Evolutionary conservation across 306 rosid species (phyloP), one percentile per base, ranked within the genome.

Genomic region (Prunus padus): DNA sequence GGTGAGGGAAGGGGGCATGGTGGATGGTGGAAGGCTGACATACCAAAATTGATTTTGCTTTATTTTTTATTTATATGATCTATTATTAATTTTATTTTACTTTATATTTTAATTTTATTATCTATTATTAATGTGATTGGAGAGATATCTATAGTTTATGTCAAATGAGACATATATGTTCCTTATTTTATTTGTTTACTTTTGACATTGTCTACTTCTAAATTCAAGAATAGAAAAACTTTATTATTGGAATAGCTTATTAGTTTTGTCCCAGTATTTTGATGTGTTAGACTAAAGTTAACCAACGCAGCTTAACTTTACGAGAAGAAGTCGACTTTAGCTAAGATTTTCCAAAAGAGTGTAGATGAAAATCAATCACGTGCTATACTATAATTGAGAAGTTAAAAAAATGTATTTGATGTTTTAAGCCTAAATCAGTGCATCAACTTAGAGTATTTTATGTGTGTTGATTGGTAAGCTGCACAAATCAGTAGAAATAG

Each of bases 401-500:
- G 25, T 72, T 18, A 40, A 15, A 45, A 25, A 3, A 7, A n/a
- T 26, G 67, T 23, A 51, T 54, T 16, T 60, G 52, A 13, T 49
- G 45, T 46, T 54, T 31, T 25, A 31, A 77, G 76, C 15, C 33
- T 46, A 25, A 69, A 20, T 49, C 42, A 31, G 47, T 62, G 66
- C 44, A 28, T 47, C 61, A 45, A 14, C 57, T 57, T 66, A 26
- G n/a, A 18, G 51, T 31, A 42, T 4, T 26, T 37, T 30, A 25
- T 25, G 45, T 8, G 67, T 47, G 61, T 60, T 65, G 22, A 25
- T 66, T 45, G n/a, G 20, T 62, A n/a, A 74, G 37, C 26, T 74
- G 28, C 31, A 49, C 7, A 60, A 20, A 31, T 23, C 12, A 42
- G 37, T 31, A 49, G 33, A 22, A 20, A 26, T 67, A 31, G 47